Conservation (phyloP, 1,284 basidiomycete genomes). For the Exsudoporus floridanus region DNA sequence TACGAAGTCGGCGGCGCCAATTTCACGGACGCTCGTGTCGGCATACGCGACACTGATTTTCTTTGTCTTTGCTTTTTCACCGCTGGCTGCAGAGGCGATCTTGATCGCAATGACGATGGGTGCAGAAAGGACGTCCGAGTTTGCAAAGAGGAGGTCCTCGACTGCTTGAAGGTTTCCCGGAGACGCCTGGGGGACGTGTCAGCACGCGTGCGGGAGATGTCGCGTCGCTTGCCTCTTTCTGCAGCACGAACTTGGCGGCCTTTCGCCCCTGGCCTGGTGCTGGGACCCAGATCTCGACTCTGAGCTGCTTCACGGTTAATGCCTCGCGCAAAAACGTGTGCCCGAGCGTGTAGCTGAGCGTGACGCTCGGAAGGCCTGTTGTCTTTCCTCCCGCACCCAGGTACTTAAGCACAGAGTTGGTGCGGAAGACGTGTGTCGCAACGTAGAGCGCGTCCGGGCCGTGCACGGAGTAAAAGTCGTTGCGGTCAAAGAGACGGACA, state of each 20-base stretch:
- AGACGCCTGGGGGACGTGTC: conserved; percentile 62
- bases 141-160: conserved; percentile 90
- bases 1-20: conserved; percentile 84
- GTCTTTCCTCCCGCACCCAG: conserved; percentile 62
- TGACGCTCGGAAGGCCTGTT: conserved; percentile 73
- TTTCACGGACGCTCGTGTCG: conserved; percentile 70
- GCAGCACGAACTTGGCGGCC: conserved; percentile 68
- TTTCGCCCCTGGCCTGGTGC: conserved; percentile 76
- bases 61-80: conserved; percentile 55
- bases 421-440: conserved; percentile 83
- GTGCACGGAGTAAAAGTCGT: conserved; percentile 87
- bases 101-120: conserved; percentile 93
- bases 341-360: conserved; percentile 78
- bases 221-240: conserved; percentile 66
- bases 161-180: conserved; percentile 94
- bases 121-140: conserved; percentile 79
- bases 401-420: conserved; percentile 83
- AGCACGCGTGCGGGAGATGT: not conserved
- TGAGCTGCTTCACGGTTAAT: conserved; percentile 85
- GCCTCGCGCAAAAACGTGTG: conserved; percentile 88
- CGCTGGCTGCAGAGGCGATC: conserved; percentile 56
- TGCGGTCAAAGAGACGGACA: conserved; percentile 82
- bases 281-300: conserved; percentile 89
- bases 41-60: conserved; percentile 75
- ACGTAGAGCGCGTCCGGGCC: conserved; percentile 88